Percentiles rank a stretch among this genome's conserved stretches.
phyloP scores from a whole-genome alignment of 805 yeast genomes.

The Saturnispora dispora region DNA sequence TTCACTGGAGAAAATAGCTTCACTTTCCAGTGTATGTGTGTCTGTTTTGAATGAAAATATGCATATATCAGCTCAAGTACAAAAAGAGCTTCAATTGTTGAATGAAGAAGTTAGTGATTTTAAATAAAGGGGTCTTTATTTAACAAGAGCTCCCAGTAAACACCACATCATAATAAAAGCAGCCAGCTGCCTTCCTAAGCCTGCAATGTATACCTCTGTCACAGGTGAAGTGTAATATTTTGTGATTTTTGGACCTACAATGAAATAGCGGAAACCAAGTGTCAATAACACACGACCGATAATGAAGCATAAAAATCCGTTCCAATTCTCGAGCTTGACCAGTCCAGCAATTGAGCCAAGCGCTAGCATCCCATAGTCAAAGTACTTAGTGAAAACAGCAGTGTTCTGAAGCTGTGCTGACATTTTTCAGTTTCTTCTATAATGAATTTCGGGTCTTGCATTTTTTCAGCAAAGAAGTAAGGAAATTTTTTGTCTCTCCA shows the following conservation, averaged over 20 bases:
- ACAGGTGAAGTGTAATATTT: constrained; percentile 33
- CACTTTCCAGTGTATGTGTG: constrained; percentile 4
- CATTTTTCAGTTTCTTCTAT: background rate
- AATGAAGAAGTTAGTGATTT: background rate
- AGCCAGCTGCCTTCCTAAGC: constrained; percentile 39
- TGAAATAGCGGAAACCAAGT: background rate
- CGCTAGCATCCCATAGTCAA: background rate
- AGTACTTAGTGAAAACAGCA: background rate
- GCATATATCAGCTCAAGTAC: background rate
- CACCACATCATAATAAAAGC: constrained; percentile 55
- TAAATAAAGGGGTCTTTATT: background rate
- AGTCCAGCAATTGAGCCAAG: background rate
- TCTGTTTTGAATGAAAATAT: constrained; percentile 7
- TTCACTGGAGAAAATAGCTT: constrained; percentile 1
- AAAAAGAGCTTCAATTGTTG: background rate
- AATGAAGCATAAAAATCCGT: background rate
- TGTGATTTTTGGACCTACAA: background rate
- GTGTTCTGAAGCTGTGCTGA: background rate
- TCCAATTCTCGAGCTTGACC: background rate
- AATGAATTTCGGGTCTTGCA: background rate
- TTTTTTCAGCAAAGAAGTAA: background rate
- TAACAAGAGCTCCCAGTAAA: constrained; percentile 38
- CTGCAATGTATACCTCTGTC: constrained; percentile 34
- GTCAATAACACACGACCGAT: background rate
- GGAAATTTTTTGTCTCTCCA: background rate